Conservation (phyloP, 768 basidiomycete species). For the Leccinum fibrillosum region DNA sequence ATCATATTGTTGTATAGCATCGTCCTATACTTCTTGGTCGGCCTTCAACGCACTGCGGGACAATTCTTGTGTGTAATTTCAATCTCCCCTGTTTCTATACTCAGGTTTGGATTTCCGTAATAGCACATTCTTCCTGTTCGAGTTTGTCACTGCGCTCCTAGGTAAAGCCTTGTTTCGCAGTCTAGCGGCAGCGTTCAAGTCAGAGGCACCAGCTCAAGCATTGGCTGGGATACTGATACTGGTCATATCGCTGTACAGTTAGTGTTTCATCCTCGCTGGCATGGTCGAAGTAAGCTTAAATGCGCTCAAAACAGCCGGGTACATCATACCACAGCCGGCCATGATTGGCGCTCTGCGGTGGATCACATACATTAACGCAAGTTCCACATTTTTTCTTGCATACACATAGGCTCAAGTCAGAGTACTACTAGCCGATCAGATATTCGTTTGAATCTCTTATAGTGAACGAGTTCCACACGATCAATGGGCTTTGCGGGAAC, state of each 20-base stretch:
- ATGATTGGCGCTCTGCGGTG: conserved; percentile 71
- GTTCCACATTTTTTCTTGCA: conserved; percentile 33
- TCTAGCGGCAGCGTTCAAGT: conserved; percentile 56
- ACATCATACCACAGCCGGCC: neutral
- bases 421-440: conserved; percentile 48
- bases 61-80: conserved; percentile 62
- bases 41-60: conserved; percentile 48
- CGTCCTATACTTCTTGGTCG: conserved; percentile 59
- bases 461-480: conserved; percentile 76
- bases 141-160: conserved; percentile 54
- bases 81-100: conserved; percentile 5
- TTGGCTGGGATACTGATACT: conserved; percentile 52
- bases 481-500: conserved; percentile 57
- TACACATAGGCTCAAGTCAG: neutral
- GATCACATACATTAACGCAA: conserved; percentile 62
- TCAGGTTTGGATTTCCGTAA: neutral
- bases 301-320: conserved; percentile 1
- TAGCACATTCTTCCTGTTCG: conserved; percentile 58
- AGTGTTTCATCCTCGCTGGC: neutral
- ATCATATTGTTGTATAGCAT: conserved; percentile 35
- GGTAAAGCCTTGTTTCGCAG: conserved; percentile 79
- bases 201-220: conserved; percentile 61
- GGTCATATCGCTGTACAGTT: conserved; percentile 49
- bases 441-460: conserved; percentile 64
- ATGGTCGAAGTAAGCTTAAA: neutral